Conservation (phyloP, 129 eudicot species). For the Centrapalus pauciflorus region DNA sequence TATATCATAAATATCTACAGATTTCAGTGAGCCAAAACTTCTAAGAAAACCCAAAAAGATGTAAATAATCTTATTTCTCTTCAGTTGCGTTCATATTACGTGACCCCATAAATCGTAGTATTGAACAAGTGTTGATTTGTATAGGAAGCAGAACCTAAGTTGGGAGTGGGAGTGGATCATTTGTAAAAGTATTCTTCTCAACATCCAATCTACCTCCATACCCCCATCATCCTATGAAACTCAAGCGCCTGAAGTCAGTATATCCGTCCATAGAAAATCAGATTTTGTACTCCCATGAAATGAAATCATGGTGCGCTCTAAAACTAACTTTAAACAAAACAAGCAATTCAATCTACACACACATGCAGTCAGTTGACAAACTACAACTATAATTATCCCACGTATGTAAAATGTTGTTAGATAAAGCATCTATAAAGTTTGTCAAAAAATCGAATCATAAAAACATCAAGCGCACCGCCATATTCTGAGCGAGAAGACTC, state of each 20-base stretch:
- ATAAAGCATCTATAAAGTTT: neutral
- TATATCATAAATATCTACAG: neutral
- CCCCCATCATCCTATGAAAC: neutral
- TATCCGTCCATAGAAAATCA: neutral
- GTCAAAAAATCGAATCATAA: neutral
- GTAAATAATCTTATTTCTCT: neutral
- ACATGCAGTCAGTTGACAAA: neutral
- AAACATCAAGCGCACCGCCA: slow-evolving; percentile 61
- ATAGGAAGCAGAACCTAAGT: neutral
- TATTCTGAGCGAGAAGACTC: slow-evolving; percentile 73
- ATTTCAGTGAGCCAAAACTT: neutral
- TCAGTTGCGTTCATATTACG: neutral
- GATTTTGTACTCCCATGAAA: neutral
- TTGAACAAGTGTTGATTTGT: neutral
- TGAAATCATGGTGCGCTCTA: neutral
- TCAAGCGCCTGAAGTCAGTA: neutral
- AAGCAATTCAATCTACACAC: neutral
- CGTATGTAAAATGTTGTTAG: neutral
- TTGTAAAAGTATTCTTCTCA: neutral
- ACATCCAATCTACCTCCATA: neutral
- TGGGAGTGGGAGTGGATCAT: neutral
- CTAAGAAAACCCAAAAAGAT: neutral
- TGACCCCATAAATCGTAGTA: neutral
- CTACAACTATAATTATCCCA: neutral
- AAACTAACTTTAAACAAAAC: neutral